Evolutionary conservation across 148 eudicot genomes (phyloP).

Genomic region (Camellia sinensis): DNA sequence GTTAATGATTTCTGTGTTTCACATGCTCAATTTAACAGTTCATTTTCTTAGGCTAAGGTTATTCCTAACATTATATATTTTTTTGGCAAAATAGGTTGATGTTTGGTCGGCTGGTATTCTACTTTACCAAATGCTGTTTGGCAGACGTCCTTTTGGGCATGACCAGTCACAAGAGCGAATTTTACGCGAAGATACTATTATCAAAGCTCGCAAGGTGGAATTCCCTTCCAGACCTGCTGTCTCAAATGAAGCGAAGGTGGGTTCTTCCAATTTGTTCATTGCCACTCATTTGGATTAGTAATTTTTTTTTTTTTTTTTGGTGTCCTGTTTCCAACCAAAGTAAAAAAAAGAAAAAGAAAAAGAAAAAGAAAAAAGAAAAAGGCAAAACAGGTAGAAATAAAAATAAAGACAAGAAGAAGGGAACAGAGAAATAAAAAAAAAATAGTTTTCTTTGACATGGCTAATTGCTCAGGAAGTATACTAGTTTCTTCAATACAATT

Average conservation of each 20-base stretch:
- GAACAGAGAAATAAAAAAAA: background rate
- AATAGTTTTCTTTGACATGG: background rate
- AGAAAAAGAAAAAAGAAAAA: background rate
- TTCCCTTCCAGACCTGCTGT: constrained; percentile 91
- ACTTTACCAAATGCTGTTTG: constrained; percentile 97
- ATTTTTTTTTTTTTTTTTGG: background rate
- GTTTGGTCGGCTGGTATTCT: constrained; percentile 98
- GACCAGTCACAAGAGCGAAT: constrained; percentile 94
- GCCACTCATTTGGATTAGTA: background rate
- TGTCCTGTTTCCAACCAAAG: background rate
- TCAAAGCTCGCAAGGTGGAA: constrained; percentile 95
- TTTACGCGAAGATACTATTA: constrained; percentile 94
- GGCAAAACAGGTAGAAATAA: background rate
- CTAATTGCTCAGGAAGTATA: background rate
- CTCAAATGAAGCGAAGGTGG: constrained; percentile 89
- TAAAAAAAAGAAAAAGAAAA: background rate
- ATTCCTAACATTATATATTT: constrained; percentile 1
- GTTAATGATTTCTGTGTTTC: background rate
- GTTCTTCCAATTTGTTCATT: constrained; percentile 16
- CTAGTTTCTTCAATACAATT: no score
- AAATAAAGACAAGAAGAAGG: background rate
- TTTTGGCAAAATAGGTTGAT: constrained; percentile 62
- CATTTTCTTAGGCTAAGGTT: background rate
- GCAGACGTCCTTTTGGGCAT: constrained; percentile 98
- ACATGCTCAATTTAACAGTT: background rate